Conservation (phyloP, 345 rosid genomes). For the Mangifera indica region DNA sequence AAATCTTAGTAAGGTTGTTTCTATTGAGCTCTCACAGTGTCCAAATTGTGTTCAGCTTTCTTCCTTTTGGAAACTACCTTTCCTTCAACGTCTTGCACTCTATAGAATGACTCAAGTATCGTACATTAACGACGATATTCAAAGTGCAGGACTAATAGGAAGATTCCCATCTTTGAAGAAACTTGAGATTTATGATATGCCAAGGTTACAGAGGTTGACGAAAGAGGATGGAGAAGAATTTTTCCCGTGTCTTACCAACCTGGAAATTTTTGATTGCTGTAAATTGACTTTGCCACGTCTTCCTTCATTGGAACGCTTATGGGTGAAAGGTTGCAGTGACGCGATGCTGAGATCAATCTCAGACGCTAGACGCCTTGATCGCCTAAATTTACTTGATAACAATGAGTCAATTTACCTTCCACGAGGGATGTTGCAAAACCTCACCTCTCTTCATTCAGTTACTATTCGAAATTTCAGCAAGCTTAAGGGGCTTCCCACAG, state of each 20-base stretch:
- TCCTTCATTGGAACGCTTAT: not conserved
- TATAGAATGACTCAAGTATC: not conserved
- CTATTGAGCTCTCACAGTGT: not conserved
- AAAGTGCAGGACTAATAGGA: not conserved
- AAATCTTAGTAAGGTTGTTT: not conserved
- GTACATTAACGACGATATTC: not conserved
- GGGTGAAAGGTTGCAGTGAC: not conserved
- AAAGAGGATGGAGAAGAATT: not conserved
- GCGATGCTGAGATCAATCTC: not conserved
- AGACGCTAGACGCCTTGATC: not conserved
- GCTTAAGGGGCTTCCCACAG: not conserved
- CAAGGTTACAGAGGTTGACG: not conserved
- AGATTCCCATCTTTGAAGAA: not conserved
- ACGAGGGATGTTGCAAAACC: not conserved
- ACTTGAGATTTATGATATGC: not conserved
- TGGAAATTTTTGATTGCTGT: not conserved
- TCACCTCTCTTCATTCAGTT: not conserved
- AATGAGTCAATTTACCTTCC: not conserved
- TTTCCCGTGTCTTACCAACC: not conserved
- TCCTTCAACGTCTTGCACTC: not conserved
- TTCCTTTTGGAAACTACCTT: not conserved
- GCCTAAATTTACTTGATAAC: no score
- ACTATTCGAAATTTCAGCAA: not conserved
- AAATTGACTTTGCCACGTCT: not conserved
- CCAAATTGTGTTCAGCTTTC: not conserved